Base-by-base conservation (phyloP, 2,329 filamentous ascomycete genomes). In the Penicillium paneum region DNA sequence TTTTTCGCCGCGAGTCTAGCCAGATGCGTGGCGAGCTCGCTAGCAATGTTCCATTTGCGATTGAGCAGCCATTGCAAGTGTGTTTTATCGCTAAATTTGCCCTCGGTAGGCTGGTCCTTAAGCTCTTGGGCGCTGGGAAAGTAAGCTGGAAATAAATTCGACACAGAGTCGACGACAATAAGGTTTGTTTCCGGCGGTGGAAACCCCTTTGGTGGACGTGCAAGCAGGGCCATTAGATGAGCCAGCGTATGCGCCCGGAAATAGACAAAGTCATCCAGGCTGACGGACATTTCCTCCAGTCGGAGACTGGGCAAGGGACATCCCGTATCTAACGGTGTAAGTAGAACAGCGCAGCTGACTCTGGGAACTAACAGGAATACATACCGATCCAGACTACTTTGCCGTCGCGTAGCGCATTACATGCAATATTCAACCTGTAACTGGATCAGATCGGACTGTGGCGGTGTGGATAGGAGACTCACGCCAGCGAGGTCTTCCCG, bases 401-500 rank as follows among this genome's bases (percentile, higher is more conserved):
- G 36, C 82, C 75, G 56, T 80, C 76, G 49, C 74, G 75, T 46
- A 96, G 72, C 17, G 85, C 83, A 69, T 82, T 85, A 12, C 82
- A 81, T 56, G 86, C 80, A 40, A 90, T 75, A 68, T 91, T 89
- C 64, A 93, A 81, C 34, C 90, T 93, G 68, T 49, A 46, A n/a
- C 44, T 19, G n/a, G 55, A 49, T 69, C 57, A 54, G 42, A 54
- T 44, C 15, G 43, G 15, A 36, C 49, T 52, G 29, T 57, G 39
- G 32, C 49, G 21, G 19, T 41, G 19, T 43, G 31, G 34, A 40
- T 29, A 10, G 28, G 55, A n/a, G 21, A 75, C 83, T 75, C 79
- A 93, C 89, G 87, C 89, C 63, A 97, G 77, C 12, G 87, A 81
- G 4, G 91, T 96, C 78, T 96, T 97, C 29, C 92, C 93, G 26